A percentile compares a stretch with the other conserved stretches of the same genome.
These are phyloP conservation scores for Solanum lignicaule DNA, from an alignment of 257 asterid species.

Conservation along the genomic window DNA sequence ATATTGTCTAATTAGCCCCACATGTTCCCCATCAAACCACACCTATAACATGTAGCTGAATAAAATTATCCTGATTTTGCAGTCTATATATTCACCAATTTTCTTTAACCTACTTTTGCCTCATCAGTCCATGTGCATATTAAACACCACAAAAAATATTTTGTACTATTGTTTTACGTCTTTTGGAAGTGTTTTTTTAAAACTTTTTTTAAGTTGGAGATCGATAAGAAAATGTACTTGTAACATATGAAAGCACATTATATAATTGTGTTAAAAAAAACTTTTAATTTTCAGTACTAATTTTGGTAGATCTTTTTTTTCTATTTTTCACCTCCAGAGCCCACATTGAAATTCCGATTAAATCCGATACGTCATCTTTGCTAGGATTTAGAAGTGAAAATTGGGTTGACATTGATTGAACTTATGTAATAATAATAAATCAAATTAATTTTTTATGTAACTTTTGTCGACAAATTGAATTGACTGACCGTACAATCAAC, in stretches of 20 bases:
- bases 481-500: neutral
- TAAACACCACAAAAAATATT: neutral
- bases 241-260: neutral
- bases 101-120: neutral
- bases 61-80: neutral
- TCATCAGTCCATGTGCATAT: neutral
- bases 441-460: neutral
- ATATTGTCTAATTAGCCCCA: neutral
- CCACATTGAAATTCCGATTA: neutral
- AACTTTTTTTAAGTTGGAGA: neutral
- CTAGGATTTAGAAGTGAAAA: neutral
- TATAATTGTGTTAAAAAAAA: neutral
- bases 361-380: neutral
- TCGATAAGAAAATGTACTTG: neutral
- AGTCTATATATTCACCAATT: neutral
- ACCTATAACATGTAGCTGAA: neutral
- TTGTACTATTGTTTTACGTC: neutral
- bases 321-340: rapidly evolving
- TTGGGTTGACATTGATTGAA: neutral
- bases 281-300: neutral
- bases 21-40: neutral
- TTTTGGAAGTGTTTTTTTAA: neutral
- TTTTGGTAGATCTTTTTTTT: neutral
- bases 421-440: neutral
- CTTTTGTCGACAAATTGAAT: neutral